Conservation (phyloP, 306 rosid genomes). For the Trifolium pratense region DNA sequence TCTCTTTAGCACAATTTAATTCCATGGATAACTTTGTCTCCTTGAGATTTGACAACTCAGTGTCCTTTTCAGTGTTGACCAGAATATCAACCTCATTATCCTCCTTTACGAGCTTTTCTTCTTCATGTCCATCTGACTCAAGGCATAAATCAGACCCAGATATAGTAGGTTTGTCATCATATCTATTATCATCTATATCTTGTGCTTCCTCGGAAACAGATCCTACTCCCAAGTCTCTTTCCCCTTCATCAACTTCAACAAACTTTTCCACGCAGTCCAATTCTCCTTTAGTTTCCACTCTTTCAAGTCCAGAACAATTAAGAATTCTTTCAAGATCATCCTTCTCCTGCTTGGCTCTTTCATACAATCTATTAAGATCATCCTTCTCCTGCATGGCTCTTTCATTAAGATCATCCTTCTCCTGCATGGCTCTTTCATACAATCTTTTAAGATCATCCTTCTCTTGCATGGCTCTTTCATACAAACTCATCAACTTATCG, state of each 20-base stretch:
- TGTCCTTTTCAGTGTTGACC: conserved; percentile 50
- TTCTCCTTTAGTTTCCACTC: conserved; percentile 52
- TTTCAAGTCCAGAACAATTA: conserved; percentile 54
- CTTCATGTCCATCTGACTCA: conserved; percentile 18
- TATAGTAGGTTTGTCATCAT: conserved; percentile 35
- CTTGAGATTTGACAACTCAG: conserved; percentile 44
- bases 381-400: too few species aligned
- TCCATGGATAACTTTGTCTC: conserved; percentile 54
- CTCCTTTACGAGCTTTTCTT: conserved; percentile 33
- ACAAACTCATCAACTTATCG: conserved; percentile 82
- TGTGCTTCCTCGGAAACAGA: conserved; percentile 37
- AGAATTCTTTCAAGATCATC: conserved; percentile 78
- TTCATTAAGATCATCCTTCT: too few species aligned
- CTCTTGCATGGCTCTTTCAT: conserved; percentile 97
- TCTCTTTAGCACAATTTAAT: conserved; percentile 56
- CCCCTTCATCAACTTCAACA: conserved; percentile 72
- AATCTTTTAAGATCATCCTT: conserved; percentile 80
- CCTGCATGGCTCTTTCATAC: conserved; percentile 96
- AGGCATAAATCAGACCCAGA: conserved; percentile 39
- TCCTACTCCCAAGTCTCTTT: conserved; percentile 40
- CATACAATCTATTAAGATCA: conserved; percentile 80
- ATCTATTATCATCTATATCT: conserved; percentile 36
- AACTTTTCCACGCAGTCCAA: conserved; percentile 69
- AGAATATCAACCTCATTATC: conserved; percentile 38
- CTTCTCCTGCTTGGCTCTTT: conserved; percentile 96